Base-by-base conservation (phyloP, 352 stramenopile species). In the Phytophthora ramorum region DNA sequence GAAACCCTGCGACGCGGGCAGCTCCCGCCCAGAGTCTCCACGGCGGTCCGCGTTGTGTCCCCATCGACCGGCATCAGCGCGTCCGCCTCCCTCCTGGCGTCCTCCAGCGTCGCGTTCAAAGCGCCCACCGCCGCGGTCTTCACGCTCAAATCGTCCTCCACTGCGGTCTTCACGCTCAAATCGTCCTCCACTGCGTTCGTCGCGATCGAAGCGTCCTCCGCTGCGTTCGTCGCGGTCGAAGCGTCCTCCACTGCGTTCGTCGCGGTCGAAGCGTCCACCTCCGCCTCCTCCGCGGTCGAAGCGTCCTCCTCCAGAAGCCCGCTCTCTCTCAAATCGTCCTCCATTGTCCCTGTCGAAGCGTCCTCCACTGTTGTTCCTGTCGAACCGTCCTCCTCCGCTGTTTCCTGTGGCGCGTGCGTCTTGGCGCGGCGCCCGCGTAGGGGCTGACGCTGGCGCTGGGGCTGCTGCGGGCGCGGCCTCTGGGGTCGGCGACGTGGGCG, bases 1-100 rank as follows among this genome's bases (percentile, higher is more conserved):
- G 17, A 83, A 70, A 35, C 71, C 78, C 54, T 75, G 75, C 46
- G 79, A 76, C 0, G 74, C 54, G 17, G 58, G 70, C 63, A 76
- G 16, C 16, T 77, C 69, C 9, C 61, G 66, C 35, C 49, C 57
- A n/a, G 58, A 38, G 32, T 46, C 24, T 19, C 66, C 63, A 10
- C 70, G 61, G 38, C 68, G 48, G 48, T 69, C 63, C 3, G 24
- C 38, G 26, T 55, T 63, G 52, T 61, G 63, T 56, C 57, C 68
- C 68, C 68, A 76, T 32, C 63, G 48, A 26, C 38, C 62, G 3
- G 57, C 10, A 20, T 74, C 66, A 14, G 61, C 53, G 6, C 69
- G 69, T 43, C 56, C 53, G 58, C 75, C 38, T 45, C 37, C 58
- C 28, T 58, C 47, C 7, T 58, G 44, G 37, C 46, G 47, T 44